phyloP scores from a whole-genome alignment of 73 alveolate species.

The Paramecium sexaurelia region DNA sequence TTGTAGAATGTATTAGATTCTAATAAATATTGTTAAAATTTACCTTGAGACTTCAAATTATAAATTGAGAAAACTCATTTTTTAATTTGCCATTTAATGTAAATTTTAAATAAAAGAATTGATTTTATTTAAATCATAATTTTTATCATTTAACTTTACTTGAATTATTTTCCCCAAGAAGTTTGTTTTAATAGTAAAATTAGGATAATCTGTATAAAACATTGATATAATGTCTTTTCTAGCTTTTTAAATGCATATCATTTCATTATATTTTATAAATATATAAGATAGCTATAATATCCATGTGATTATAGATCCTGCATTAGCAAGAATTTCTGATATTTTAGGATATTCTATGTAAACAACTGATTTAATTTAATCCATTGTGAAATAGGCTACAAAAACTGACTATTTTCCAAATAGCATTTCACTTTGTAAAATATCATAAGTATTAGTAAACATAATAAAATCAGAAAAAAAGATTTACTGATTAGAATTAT shows the following conservation, averaged over 20 bases:
- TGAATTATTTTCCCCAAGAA: neutral
- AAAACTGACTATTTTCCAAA: neutral
- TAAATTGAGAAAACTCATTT: neutral
- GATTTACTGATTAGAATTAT: neutral
- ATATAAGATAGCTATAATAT: neutral
- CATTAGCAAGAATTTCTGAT: neutral
- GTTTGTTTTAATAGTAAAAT: neutral
- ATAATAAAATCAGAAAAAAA: neutral
- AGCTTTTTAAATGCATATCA: neutral
- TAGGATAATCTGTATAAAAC: neutral
- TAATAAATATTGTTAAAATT: neutral
- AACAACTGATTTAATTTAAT: neutral
- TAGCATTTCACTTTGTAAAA: neutral
- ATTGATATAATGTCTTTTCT: neutral
- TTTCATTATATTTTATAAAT: neutral
- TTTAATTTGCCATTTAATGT: neutral
- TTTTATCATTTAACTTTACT: neutral
- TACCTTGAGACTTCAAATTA: conserved; percentile 24
- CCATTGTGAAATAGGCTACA: neutral
- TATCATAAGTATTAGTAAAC: neutral
- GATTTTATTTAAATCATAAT: neutral
- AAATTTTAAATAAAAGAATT: neutral
- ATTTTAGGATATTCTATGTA: neutral
- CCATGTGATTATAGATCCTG: conserved; percentile 13
- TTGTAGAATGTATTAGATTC: neutral